Evolutionary conservation across 208 protist species (phyloP), one percentile per base, ranked within the genome.

Genomic region (Wallacemonas sp.): DNA sequence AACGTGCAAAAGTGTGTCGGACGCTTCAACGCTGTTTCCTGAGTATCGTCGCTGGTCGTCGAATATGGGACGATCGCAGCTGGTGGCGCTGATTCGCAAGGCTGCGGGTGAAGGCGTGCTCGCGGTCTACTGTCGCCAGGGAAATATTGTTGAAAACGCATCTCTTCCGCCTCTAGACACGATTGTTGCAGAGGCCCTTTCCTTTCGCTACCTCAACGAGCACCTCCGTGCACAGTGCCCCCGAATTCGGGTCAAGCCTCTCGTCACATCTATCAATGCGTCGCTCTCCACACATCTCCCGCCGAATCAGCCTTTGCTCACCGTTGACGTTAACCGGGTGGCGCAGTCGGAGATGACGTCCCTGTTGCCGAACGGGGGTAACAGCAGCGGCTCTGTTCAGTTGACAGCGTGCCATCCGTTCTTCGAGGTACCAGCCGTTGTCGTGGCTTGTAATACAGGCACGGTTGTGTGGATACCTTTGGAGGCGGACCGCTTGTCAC

Each of bases 1-100:
- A 6, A 90, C 86, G 17, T 96, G 90, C 69, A 79, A 80, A 45
- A 84, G 56, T 19, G 87, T 96, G 0, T 73, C 84, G 9, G 86
- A 93, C 56, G 74, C 80, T 27, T 76, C 78, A 31, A 39, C 30
- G 27, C 47, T 79, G 28, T 96, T 90, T 73, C 84, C 86, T 1
- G 78, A 87, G 63, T 93, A 83, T 60, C 82, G 84, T 38, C 72
- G 75, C 12, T 96, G 90, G 87, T 88, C 78, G 11, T 77, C 87
- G 3, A 75, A 83, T 61, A 53, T 77, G 33, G 85, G 86, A 11
- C 85, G 90, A 21, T 51, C 84, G 21, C 79, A 90, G 59, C 79
- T 95, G 27, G 55, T 89, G 26, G 64, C 76, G 22, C 41, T 87
- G 36, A 87, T 94, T 42, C 58, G 59, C 22, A 83, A 79, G 31